Evolutionary conservation across 768 basidiomycete genomes (phyloP).

Genomic region (Naganishia friedmannii): DNA sequence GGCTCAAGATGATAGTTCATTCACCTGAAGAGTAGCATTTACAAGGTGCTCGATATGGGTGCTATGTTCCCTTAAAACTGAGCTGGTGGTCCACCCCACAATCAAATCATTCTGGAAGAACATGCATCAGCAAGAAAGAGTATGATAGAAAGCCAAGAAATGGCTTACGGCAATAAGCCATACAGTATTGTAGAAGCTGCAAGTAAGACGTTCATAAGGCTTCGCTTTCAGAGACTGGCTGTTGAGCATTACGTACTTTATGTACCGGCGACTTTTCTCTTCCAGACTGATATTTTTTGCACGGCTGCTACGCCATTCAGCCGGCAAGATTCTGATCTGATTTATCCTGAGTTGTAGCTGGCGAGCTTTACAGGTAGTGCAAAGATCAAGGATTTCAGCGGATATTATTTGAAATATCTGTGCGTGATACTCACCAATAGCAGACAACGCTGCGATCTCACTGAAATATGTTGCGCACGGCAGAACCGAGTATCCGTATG

Average conservation of each 20-base stretch:
- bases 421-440: neutral
- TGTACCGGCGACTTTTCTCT: constrained; percentile 62
- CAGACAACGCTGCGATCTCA: neutral
- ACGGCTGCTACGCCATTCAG: constrained; percentile 52
- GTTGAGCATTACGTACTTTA: constrained; percentile 57
- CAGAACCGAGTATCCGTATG: neutral
- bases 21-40: constrained; percentile 55
- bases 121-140: neutral
- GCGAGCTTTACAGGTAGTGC: constrained; percentile 55
- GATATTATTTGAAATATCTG: neutral
- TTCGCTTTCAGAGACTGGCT: neutral
- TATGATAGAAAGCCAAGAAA: neutral
- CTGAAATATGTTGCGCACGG: neutral
- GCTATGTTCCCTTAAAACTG: constrained; percentile 69
- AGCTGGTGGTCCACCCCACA: constrained; percentile 69
- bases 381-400: neutral
- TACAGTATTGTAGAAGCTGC: constrained; percentile 81
- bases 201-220: neutral
- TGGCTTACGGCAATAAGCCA: constrained; percentile 68
- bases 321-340: constrained; percentile 57
- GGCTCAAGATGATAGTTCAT: neutral
- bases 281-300: constrained; percentile 47
- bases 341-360: constrained; percentile 63
- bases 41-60: constrained; percentile 54
- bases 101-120: constrained; percentile 70